Percentiles rank a stretch among this genome's conserved stretches.
Evolutionary conservation across 2,329 filamentous ascomycete species (phyloP).

Genomic region (Penicillium sp.): DNA sequence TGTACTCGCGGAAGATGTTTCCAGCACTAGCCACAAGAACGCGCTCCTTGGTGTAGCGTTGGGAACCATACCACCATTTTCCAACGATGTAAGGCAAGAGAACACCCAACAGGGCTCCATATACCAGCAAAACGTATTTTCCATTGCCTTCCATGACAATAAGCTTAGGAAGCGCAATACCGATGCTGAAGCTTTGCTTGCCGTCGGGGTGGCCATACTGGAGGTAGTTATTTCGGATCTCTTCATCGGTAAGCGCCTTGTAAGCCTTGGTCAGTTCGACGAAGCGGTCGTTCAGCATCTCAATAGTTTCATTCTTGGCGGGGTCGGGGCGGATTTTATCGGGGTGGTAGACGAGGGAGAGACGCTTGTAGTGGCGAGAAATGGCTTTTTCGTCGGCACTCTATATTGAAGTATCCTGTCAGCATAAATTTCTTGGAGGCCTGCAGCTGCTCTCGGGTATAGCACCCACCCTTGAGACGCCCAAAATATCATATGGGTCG

Average conservation of each 20-base stretch:
- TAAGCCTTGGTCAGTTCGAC: slow-evolving; percentile 97
- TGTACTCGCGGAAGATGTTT: slow-evolving; percentile 90
- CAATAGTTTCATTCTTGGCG: slow-evolving; percentile 83
- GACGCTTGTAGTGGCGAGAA: slow-evolving; percentile 83
- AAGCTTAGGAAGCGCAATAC: slow-evolving; percentile 90
- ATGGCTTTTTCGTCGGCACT: slow-evolving; percentile 85
- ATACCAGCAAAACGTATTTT: slow-evolving; percentile 90
- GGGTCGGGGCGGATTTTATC: slow-evolving; percentile 86
- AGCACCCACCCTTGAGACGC: slow-evolving; percentile 70
- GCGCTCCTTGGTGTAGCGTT: slow-evolving; percentile 88
- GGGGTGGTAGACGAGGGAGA: slow-evolving; percentile 85
- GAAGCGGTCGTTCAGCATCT: slow-evolving; percentile 81
- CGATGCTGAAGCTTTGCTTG: slow-evolving; percentile 97
- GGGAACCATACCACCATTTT: slow-evolving; percentile 98
- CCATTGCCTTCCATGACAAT: slow-evolving; percentile 91
- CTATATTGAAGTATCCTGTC: slow-evolving; percentile 42
- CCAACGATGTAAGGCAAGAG: slow-evolving; percentile 90
- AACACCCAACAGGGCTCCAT: slow-evolving; percentile 83
- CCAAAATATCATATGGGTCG: slow-evolving; percentile 96
- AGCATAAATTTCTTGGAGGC: neutral
- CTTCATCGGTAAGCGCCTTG: slow-evolving; percentile 96
- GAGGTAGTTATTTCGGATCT: slow-evolving; percentile 93
- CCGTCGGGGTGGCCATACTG: slow-evolving; percentile 96
- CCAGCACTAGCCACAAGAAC: slow-evolving; percentile 92
- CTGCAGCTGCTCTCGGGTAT: neutral